phyloP scores from a whole-genome alignment of 2,329 filamentous ascomycete species.

The Exserohilum turcica region DNA sequence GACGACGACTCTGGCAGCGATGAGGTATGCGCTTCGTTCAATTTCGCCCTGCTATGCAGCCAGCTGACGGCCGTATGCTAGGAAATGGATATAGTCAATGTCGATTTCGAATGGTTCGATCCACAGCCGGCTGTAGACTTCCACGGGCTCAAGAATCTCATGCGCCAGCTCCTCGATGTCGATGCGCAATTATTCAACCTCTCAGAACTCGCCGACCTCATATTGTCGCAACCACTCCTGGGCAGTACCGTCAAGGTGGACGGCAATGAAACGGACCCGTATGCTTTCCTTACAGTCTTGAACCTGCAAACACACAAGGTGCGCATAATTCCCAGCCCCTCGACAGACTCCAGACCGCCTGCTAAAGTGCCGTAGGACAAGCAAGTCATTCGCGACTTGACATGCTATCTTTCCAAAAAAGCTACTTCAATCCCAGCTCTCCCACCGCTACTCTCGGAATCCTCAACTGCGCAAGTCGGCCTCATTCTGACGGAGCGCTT shows the following conservation, averaged over 20 bases:
- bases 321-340: constrained; percentile 3
- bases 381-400: constrained; percentile 71
- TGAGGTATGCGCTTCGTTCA: constrained; percentile 35
- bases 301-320: constrained; percentile 78
- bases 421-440: constrained; percentile 59
- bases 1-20: constrained; percentile 47
- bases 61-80: constrained; percentile 44
- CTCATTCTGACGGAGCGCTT: constrained; percentile 89
- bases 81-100: constrained; percentile 90
- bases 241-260: constrained; percentile 98
- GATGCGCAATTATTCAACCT: constrained; percentile 86
- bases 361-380: constrained; percentile 59
- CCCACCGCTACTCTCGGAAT: constrained; percentile 43
- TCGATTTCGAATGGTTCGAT: constrained; percentile 99
- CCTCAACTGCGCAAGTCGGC: constrained; percentile 65
- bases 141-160: constrained; percentile 86
- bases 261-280: constrained; percentile 88
- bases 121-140: constrained; percentile 89
- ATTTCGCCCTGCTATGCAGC: constrained; percentile 15
- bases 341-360: not conserved
- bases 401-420: constrained; percentile 68
- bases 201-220: constrained; percentile 81
- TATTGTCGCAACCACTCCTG: constrained; percentile 83
- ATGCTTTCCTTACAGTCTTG: constrained; percentile 86
- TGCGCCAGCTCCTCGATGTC: constrained; percentile 90